Conservation (phyloP, 176 grass and related monocot species). For the Aegilops bicornis region DNA sequence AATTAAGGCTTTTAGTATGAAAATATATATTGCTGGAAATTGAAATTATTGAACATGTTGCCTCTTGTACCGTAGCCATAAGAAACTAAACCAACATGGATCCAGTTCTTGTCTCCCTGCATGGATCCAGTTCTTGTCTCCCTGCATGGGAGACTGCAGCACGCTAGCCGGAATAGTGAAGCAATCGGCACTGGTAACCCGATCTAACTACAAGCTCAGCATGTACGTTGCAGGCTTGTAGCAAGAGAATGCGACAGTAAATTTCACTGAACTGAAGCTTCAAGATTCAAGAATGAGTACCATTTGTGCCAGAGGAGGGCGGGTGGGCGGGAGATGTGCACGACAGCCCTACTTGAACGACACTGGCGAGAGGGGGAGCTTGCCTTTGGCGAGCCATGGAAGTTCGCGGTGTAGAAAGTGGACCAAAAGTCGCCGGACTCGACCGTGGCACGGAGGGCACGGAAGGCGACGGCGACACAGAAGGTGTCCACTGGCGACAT, state of each 20-base stretch:
- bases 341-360: conserved; percentile 40
- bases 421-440: conserved; percentile 55
- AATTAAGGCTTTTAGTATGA: too few relatives aligned
- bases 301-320: conserved; percentile 35
- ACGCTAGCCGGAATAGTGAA: background rate
- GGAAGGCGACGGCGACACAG: conserved; percentile 19
- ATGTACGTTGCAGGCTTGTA: background rate
- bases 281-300: conserved; percentile 14
- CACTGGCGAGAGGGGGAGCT: background rate
- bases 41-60: background rate
- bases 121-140: too few relatives aligned
- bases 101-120: background rate
- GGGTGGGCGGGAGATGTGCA: conserved; percentile 29
- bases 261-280: background rate
- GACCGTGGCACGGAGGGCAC: conserved; percentile 35
- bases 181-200: background rate
- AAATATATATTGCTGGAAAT: too few relatives aligned
- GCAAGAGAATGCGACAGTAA: background rate
- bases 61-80: background rate
- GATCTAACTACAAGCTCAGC: background rate
- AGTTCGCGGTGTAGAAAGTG: conserved; percentile 42
- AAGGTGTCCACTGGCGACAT: too few relatives aligned
- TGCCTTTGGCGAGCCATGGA: conserved; percentile 14
- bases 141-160: background rate
- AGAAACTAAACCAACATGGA: background rate